Evolutionary conservation across 305 asterid species (phyloP).

Genomic region (Lippia alba): DNA sequence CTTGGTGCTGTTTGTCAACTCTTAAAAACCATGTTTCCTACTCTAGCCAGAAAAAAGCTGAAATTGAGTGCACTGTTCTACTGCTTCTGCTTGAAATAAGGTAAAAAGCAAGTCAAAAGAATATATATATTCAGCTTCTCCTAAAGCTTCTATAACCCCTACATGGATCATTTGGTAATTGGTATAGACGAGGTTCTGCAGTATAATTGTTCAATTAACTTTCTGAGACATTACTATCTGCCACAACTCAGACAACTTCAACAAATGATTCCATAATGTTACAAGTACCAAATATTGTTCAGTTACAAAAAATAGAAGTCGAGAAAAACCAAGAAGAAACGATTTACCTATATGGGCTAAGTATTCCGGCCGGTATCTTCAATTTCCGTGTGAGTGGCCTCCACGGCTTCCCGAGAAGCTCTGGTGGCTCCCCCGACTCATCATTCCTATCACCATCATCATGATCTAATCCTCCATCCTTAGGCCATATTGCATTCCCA

Average conservation of each 20-base stretch:
- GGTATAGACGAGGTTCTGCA: too few relatives aligned
- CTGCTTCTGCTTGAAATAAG: too few relatives aligned
- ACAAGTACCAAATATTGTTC: not conserved
- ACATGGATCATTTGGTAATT: too few relatives aligned
- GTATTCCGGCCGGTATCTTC: constrained; percentile 65
- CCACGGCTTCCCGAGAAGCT: constrained; percentile 68
- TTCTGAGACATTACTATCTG: not conserved
- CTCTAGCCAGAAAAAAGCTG: too few relatives aligned
- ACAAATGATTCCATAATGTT: not conserved
- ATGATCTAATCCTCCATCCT: constrained; percentile 51
- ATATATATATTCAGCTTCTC: too few relatives aligned
- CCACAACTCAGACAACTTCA: constrained; percentile 1
- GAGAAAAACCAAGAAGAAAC: not conserved
- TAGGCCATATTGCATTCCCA: constrained; percentile 79
- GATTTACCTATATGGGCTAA: constrained; percentile 67
- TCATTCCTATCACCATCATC: constrained; percentile 46
- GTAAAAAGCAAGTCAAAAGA: too few relatives aligned
- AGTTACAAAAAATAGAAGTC: not conserved
- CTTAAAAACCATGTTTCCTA: not conserved
- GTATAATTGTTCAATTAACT: too few relatives aligned
- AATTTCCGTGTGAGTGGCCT: constrained; percentile 73
- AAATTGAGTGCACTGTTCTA: too few relatives aligned
- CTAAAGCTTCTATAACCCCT: too few relatives aligned
- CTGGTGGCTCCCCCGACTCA: constrained; percentile 51
- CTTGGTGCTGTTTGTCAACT: not conserved